Evolutionary conservation across 352 stramenopile species (phyloP), one percentile per base, ranked within the genome.

Genomic region (Phytophthora idaei): DNA sequence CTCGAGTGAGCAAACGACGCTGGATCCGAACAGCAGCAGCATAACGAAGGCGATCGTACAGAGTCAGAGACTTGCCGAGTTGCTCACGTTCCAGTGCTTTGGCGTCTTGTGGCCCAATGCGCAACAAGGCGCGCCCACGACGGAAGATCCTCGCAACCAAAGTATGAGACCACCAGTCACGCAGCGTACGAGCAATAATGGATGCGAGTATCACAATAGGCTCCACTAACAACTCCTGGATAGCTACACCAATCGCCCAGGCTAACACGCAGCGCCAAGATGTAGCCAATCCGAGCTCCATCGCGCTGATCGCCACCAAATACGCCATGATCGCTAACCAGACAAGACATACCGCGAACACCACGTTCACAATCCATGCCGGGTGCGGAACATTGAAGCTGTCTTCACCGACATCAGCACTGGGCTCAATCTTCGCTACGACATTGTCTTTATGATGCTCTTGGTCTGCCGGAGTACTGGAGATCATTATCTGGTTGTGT

Each of bases 41-140:
- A 61, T 80, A 90, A 0, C 85, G 83, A 25, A 93, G 86, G 37
- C 77, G 80, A 46, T 90, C 80, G 68, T 91, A 93, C 42, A 91
- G 71, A 46, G 75, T 84, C 39, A 90, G 65, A 5, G 80, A 89
- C 17, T 76, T 76, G 2, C 62, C 63, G 0, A 69, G 48, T 31
- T 76, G 63, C 12, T 74, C 67, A 10, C 39, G 56, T 7, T 69
- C 41, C 15, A 73, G 14, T 12, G 46, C 54, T 39, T 57, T 41
- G 0, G 49, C 36, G 15, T 70, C 55, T 41, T 74, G 67, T 21
- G 67, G 67, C 1, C 61, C 51, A 46, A 94, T 85, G 1, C 84
- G 78, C 37, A 94, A 50, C 6, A 67, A 71, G 36, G 58, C 63
- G 4, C 83, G 83, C 0, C 83, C 81, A 28, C 76, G 77, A 21